These are phyloP conservation scores for Galerina sulciceps DNA, from an alignment of 768 basidiomycete species.

Conservation along the genomic window DNA sequence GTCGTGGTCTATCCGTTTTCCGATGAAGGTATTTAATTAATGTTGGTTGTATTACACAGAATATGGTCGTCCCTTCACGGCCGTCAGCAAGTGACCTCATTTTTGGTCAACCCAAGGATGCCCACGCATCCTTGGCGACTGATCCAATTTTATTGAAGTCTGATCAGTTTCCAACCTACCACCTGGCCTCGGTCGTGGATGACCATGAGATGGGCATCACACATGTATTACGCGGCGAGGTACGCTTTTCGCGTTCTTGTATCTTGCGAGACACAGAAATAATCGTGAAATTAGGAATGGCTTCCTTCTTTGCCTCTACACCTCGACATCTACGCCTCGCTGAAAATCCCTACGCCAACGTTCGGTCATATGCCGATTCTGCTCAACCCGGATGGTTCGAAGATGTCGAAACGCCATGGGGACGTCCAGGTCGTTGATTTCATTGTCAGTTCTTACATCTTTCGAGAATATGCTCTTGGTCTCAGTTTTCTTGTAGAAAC, in stretches of 20 bases:
- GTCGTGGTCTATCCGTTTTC: neutral
- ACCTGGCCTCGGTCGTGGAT: conserved; percentile 94
- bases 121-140: conserved; percentile 78
- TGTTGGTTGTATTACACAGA: conserved; percentile 40
- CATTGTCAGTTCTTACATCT: conserved; percentile 52
- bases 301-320: conserved; percentile 91
- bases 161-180: conserved; percentile 94
- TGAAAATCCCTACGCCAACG: conserved; percentile 71
- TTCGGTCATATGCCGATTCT: conserved; percentile 94
- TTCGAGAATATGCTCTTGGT: neutral
- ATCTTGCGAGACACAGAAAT: neutral
- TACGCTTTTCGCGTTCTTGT: conserved; percentile 27
- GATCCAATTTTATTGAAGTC: conserved; percentile 94
- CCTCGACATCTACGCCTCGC: conserved; percentile 82
- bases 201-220: conserved; percentile 96
- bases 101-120: conserved; percentile 75
- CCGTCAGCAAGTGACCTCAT: conserved; percentile 66
- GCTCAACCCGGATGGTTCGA: conserved; percentile 87
- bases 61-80: conserved; percentile 57
- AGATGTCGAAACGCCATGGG: conserved; percentile 94
- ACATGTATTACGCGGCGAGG: conserved; percentile 95
- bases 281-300: conserved; percentile 75
- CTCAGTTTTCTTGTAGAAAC: conserved; percentile 47
- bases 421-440: conserved; percentile 89
- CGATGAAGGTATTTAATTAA: neutral